Conservation (phyloP, 495 filamentous ascomycete species). For the Penicillium turbatum region DNA sequence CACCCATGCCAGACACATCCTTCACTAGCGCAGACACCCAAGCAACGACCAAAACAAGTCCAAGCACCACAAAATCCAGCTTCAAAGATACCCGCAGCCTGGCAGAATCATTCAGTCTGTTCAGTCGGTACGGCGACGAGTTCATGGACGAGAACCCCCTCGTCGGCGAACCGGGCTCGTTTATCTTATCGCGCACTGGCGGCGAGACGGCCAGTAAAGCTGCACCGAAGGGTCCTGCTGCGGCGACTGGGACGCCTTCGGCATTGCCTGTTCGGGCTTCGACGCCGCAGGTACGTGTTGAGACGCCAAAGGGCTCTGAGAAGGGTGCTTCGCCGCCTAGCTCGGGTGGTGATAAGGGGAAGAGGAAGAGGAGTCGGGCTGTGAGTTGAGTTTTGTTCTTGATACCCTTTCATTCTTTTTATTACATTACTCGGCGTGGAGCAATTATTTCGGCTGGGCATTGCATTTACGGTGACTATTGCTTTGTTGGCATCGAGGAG, state of each 20-base stretch:
- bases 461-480: neutral
- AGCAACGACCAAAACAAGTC: conserved; percentile 31
- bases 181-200: conserved; percentile 59
- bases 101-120: conserved; percentile 62
- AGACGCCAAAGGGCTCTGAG: conserved; percentile 35
- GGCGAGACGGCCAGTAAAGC: conserved; percentile 23
- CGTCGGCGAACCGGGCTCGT: conserved; percentile 80
- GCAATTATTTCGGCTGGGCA: neutral
- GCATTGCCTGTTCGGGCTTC: conserved; percentile 19
- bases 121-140: conserved; percentile 64
- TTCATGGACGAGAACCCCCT: conserved; percentile 92
- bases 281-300: conserved; percentile 40
- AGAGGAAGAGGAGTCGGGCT: conserved; percentile 34
- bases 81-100: conserved; percentile 52
- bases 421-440: neutral
- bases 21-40: conserved; percentile 21
- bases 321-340: conserved; percentile 27
- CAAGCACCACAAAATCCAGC: conserved; percentile 31
- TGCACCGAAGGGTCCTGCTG: conserved; percentile 13
- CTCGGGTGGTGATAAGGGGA: conserved; percentile 31
- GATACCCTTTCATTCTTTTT: conserved; percentile 28
- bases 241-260: conserved; percentile 9
- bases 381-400: conserved; percentile 25
- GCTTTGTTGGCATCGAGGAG: neutral
- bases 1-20: conserved; percentile 53